These are phyloP conservation scores for Podospora pseudopauciseta DNA, from an alignment of 495 filamentous ascomycete species.

Conservation along the genomic window DNA sequence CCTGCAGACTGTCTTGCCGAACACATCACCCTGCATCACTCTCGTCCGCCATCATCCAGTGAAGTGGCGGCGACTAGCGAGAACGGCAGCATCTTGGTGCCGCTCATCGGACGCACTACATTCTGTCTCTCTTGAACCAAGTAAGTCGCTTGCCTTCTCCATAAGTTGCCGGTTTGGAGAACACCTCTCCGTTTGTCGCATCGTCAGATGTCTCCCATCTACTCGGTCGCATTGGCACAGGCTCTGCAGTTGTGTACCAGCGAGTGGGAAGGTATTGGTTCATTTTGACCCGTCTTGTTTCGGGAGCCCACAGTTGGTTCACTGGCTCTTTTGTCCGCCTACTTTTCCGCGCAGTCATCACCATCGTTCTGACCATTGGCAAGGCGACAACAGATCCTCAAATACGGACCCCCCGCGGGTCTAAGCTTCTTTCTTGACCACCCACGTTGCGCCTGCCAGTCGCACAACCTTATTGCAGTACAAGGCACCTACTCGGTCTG, in stretches of 20 bases:
- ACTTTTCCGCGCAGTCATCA: neutral
- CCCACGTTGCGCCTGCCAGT: neutral
- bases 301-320: conserved; percentile 3
- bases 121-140: neutral
- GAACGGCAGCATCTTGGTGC: conserved; percentile 19
- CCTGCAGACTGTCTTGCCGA: conserved; percentile 21
- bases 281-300: neutral
- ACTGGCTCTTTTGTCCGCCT: conserved; percentile 8
- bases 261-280: conserved; percentile 6
- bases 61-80: conserved; percentile 18
- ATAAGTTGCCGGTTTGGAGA: neutral
- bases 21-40: conserved; percentile 28
- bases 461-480: neutral
- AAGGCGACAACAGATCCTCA: conserved; percentile 1
- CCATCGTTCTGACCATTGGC: conserved; percentile 3
- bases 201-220: neutral
- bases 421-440: conserved; percentile 3
- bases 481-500: neutral
- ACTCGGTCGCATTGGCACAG: neutral
- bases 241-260: neutral
- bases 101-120: conserved; percentile 6
- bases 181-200: neutral
- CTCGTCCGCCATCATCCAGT: conserved; percentile 20
- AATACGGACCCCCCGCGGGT: neutral
- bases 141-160: neutral